These are phyloP conservation scores for Claviceps cyperi DNA, from an alignment of 2,329 filamentous ascomycete genomes.

Conservation along the genomic window DNA sequence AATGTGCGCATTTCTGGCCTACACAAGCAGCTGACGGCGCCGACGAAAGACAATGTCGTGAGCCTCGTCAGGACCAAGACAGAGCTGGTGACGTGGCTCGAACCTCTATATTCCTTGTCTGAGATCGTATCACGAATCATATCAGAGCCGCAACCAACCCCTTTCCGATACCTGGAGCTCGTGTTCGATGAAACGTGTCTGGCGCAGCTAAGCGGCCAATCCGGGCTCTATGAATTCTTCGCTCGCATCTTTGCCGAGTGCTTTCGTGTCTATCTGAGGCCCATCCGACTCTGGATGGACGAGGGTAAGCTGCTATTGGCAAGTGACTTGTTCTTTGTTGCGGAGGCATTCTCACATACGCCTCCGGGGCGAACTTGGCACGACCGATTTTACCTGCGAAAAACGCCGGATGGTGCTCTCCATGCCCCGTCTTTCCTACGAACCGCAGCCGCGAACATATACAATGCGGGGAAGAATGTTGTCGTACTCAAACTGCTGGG, in stretches of 20 bases:
- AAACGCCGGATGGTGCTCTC: slow-evolving; percentile 41
- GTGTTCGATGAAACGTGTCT: slow-evolving; percentile 57
- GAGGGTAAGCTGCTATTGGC: slow-evolving; percentile 51
- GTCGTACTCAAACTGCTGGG: slow-evolving; percentile 66
- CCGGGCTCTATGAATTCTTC: slow-evolving; percentile 45
- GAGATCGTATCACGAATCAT: slow-evolving; percentile 45
- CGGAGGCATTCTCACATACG: slow-evolving; percentile 38
- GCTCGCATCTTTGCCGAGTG: slow-evolving; percentile 64
- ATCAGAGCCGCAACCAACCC: slow-evolving; percentile 30
- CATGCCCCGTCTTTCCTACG: slow-evolving; percentile 65
- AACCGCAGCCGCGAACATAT: slow-evolving; percentile 55
- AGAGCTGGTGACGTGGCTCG: slow-evolving; percentile 38
- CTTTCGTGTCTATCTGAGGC: slow-evolving; percentile 67
- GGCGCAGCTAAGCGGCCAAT: slow-evolving; percentile 55
- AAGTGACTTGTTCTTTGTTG: slow-evolving; percentile 65
- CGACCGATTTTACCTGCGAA: slow-evolving; percentile 54
- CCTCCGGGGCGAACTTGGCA: slow-evolving; percentile 60
- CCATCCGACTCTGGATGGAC: slow-evolving; percentile 75
- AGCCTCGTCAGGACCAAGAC: slow-evolving; percentile 51
- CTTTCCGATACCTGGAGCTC: slow-evolving; percentile 65
- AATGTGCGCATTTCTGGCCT: slow-evolving; percentile 43
- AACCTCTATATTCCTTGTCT: slow-evolving; percentile 45
- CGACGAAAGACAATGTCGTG: slow-evolving; percentile 38
- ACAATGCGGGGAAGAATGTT: slow-evolving; percentile 78
- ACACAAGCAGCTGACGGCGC: slow-evolving; percentile 45